These are phyloP conservation scores for Saccharum hybrid DNA, from an alignment of 202 grass and related monocot genomes.

Conservation along the genomic window DNA sequence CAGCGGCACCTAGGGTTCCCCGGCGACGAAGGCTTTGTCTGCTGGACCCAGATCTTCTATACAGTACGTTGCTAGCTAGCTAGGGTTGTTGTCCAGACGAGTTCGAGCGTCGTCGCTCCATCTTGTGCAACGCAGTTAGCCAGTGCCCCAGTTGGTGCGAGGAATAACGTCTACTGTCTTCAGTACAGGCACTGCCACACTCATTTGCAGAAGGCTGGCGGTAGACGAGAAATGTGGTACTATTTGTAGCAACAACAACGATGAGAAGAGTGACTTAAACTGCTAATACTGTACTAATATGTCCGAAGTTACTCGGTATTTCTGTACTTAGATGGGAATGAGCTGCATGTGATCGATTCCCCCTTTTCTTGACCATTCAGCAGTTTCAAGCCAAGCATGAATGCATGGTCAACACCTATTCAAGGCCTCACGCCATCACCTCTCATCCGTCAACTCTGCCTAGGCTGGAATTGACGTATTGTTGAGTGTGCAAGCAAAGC, in stretches of 20 bases:
- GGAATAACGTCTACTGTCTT: not conserved
- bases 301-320: not conserved
- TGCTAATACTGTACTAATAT: no score
- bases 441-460: not conserved
- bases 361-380: not conserved
- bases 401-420: conserved; percentile 26
- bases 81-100: no score
- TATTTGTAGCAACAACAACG: not conserved
- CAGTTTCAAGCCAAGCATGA: not conserved
- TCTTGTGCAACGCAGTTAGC: no score
- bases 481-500: conserved; percentile 11
- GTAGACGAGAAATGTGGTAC: no score
- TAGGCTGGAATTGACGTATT: not conserved
- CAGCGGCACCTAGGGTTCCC: no score
- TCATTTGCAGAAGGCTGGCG: no score
- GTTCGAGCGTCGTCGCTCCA: no score
- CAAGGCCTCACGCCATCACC: not conserved
- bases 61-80: no score
- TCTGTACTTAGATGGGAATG: not conserved
- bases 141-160: not conserved
- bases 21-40: no score
- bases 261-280: not conserved
- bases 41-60: no score
- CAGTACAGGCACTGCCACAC: no score
- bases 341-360: not conserved